Evolutionary conservation across 2,329 filamentous ascomycete species (phyloP).

Genomic region (Stachybotrys chlorohalonatus): DNA sequence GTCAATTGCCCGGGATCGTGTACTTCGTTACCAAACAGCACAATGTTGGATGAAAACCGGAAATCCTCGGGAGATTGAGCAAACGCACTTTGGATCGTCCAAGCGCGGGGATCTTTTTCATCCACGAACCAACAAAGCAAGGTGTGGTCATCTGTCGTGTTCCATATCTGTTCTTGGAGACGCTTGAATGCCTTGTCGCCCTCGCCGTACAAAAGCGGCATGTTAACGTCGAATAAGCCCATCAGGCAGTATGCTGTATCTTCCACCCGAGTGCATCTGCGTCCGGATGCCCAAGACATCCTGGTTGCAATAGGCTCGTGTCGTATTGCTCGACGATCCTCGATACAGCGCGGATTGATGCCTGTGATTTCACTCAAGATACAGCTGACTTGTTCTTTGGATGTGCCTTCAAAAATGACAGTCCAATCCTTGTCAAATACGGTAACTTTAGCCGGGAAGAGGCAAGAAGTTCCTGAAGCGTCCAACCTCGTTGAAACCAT

Average conservation of each 20-base stretch:
- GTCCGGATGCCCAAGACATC: slow-evolving; percentile 14
- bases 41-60: not conserved
- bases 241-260: slow-evolving; percentile 14
- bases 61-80: not conserved
- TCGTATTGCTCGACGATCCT: not conserved
- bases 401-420: not conserved
- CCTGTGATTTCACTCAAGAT: slow-evolving; percentile 4
- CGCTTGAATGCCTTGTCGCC: slow-evolving; percentile 9
- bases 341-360: slow-evolving; percentile 1
- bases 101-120: not conserved
- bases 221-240: slow-evolving; percentile 14
- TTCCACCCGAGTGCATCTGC: slow-evolving; percentile 8
- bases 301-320: slow-evolving; percentile 6
- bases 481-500: not conserved
- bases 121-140: not conserved
- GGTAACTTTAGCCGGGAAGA: slow-evolving; percentile 1
- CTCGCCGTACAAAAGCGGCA: slow-evolving; percentile 17
- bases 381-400: not conserved
- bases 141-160: not conserved
- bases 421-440: slow-evolving; percentile 3
- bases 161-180: slow-evolving; percentile 10
- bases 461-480: slow-evolving; percentile 4
- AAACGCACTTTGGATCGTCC: not conserved
- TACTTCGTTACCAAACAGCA: not conserved
- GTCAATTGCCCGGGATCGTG: not conserved